phyloP scores from a whole-genome alignment of 805 yeast genomes.

The Pichia gijzeniarum region DNA sequence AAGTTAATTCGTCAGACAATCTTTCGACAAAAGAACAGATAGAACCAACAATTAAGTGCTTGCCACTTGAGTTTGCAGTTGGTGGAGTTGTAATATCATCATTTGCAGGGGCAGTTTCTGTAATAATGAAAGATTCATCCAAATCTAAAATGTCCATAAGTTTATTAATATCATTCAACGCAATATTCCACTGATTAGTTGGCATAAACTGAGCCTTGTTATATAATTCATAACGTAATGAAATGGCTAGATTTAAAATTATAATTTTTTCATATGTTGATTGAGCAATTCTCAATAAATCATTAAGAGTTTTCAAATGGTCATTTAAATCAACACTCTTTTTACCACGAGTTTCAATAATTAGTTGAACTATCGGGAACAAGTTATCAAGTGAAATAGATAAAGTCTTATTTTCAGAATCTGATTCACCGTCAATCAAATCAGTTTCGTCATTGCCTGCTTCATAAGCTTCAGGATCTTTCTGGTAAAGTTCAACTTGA shows the following conservation, averaged over 20 bases:
- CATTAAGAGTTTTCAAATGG: slow-evolving; percentile 68
- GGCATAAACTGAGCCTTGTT: slow-evolving; percentile 68
- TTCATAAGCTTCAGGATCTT: slow-evolving; percentile 71
- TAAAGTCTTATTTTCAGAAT: slow-evolving; percentile 18
- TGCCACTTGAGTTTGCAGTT: slow-evolving; percentile 54
- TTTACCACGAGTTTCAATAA: slow-evolving; percentile 91
- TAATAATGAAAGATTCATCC: slow-evolving; percentile 56
- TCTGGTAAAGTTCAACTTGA: slow-evolving; percentile 53
- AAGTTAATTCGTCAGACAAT: slow-evolving; percentile 88
- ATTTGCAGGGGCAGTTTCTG: slow-evolving; percentile 63
- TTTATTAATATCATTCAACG: slow-evolving; percentile 53
- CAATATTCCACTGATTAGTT: slow-evolving; percentile 68
- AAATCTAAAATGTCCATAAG: slow-evolving; percentile 66
- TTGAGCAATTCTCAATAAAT: slow-evolving; percentile 43
- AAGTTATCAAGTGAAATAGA: slow-evolving; percentile 36
- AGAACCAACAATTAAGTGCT: slow-evolving; percentile 74
- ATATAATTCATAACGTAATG: slow-evolving; percentile 80
- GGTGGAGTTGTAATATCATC: slow-evolving; percentile 77
- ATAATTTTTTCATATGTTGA: slow-evolving; percentile 71
- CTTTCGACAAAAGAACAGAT: slow-evolving; percentile 84
- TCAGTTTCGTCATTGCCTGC: slow-evolving; percentile 29
- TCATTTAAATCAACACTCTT: slow-evolving; percentile 81
- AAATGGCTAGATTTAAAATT: slow-evolving; percentile 73
- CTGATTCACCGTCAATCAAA: slow-evolving; percentile 4
- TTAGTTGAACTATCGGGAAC: slow-evolving; percentile 64